Evolutionary conservation across 2,329 filamentous ascomycete species (phyloP).

Genomic region (Dactylonectria macrodidyma): DNA sequence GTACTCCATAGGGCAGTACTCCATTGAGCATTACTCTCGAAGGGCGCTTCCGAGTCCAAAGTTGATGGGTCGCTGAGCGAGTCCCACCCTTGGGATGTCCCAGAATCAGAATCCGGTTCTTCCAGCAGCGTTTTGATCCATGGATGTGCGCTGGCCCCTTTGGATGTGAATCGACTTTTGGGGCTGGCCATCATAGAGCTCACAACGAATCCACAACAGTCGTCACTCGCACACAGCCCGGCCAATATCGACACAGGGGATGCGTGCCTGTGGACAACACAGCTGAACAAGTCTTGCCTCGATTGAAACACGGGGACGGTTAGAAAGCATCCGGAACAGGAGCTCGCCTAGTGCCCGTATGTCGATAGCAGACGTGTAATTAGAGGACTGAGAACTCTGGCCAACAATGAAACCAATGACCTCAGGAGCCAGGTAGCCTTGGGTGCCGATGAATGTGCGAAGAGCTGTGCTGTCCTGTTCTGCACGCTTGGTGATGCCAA

Average conservation of each 20-base stretch:
- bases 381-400: background rate
- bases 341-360: constrained; percentile 10
- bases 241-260: background rate
- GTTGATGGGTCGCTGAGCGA: too few species aligned
- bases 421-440: constrained; percentile 10
- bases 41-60: background rate
- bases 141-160: background rate
- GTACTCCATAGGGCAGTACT: background rate
- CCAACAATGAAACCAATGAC: background rate
- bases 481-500: constrained; percentile 21
- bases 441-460: constrained; percentile 1
- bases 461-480: background rate
- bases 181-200: background rate
- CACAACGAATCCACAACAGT: background rate
- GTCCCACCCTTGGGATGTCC: background rate
- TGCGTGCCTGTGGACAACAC: background rate
- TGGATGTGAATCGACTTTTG: background rate
- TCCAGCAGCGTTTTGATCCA: background rate
- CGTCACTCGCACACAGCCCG: background rate
- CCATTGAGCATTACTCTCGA: background rate
- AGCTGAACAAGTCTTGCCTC: background rate
- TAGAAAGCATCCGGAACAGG: background rate
- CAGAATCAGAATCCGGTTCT: background rate
- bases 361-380: constrained; percentile 8
- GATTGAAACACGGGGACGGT: background rate